Percentiles rank a stretch among this genome's conserved stretches.
Conservation (phyloP, 2,329 filamentous ascomycete species). For the Xylaria sp. region DNA sequence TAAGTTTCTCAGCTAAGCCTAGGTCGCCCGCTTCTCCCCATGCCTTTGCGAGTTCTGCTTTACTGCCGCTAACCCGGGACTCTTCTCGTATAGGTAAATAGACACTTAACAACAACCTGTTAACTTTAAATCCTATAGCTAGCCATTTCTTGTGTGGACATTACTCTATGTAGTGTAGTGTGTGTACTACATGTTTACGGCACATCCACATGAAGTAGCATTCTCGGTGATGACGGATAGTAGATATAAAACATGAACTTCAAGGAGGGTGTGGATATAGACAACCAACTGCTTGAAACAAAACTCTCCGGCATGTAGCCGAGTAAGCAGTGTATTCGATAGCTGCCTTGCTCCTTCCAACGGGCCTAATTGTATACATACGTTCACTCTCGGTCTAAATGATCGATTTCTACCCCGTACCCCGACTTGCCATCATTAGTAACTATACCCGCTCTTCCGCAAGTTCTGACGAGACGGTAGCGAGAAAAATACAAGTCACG, state of each 20-base stretch:
- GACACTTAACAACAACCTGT: no score
- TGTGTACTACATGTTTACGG: neutral
- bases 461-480: conserved; percentile 16
- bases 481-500: conserved; percentile 2
- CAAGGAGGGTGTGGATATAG: neutral
- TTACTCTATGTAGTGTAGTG: neutral
- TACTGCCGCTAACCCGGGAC: no score
- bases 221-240: neutral
- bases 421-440: neutral
- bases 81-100: no score
- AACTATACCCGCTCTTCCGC: neutral
- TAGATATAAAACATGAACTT: neutral
- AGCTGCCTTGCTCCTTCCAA: neutral
- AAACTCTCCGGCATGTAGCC: neutral
- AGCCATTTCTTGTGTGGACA: no score
- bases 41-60: no score
- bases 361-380: neutral
- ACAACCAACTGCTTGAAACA: neutral
- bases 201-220: neutral
- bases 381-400: neutral
- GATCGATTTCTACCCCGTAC: neutral
- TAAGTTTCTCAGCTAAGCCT: neutral
- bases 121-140: no score
- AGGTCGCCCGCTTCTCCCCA: neutral
- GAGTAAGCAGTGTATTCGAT: no score